Evolutionary conservation across 441 rosid genomes (phyloP).

Genomic region (Euphorbia corollata): DNA sequence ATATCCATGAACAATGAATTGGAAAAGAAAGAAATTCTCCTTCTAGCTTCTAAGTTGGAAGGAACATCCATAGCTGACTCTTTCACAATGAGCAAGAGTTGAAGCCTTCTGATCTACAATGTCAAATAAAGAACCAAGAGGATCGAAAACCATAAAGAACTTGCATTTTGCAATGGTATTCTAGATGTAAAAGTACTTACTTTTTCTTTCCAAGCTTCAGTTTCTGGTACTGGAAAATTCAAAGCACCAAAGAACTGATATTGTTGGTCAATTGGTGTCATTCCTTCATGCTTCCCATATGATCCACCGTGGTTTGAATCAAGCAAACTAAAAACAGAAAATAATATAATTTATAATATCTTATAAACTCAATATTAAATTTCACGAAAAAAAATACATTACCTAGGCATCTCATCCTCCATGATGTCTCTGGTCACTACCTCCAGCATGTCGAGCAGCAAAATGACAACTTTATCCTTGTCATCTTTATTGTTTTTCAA

Average conservation of each 20-base stretch:
- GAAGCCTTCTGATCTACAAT: slow-evolving; percentile 74
- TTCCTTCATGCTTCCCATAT: slow-evolving; percentile 51
- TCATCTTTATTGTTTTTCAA: slow-evolving; percentile 61
- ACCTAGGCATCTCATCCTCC: slow-evolving; percentile 46
- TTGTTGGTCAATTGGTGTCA: slow-evolving; percentile 47
- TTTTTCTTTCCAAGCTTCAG: slow-evolving; percentile 98
- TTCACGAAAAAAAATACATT: background rate
- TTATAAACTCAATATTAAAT: background rate
- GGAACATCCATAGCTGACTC: slow-evolving; percentile 99
- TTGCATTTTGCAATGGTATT: background rate
- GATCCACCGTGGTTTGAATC: slow-evolving; percentile 71
- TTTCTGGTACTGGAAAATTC: slow-evolving; percentile 38
- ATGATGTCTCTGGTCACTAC: slow-evolving; percentile 89
- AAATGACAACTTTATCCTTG: slow-evolving; percentile 82
- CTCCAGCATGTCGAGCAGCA: slow-evolving; percentile 97
- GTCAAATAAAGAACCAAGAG: background rate
- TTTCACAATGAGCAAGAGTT: slow-evolving; percentile 83
- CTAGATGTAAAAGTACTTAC: slow-evolving; percentile 28
- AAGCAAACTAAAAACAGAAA: slow-evolving; percentile 40
- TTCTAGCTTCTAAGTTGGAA: slow-evolving; percentile 93
- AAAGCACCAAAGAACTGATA: slow-evolving; percentile 73
- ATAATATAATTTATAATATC: background rate
- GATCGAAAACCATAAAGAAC: background rate
- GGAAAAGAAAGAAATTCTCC: slow-evolving; percentile 95
- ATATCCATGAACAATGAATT: slow-evolving; percentile 97